Evolutionary conservation across 169 alveolate species (phyloP).

Genomic region (Theileria orientalis): DNA sequence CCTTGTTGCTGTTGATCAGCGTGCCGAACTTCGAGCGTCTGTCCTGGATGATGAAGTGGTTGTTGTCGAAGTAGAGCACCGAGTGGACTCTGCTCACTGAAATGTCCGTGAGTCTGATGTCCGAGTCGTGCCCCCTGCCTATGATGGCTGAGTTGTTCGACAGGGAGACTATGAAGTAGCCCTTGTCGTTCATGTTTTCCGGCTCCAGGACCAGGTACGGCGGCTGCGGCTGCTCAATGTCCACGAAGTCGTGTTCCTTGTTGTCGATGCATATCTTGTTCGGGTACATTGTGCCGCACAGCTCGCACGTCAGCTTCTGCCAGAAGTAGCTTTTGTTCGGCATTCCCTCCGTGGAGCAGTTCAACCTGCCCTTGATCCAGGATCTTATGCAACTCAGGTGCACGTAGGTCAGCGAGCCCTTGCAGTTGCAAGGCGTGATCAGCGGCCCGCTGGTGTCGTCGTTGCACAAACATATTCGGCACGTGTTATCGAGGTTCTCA

Average conservation of each 20-base stretch:
- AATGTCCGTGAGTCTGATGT: conserved; percentile 90
- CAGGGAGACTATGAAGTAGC: conserved; percentile 79
- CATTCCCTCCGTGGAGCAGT: conserved; percentile 64
- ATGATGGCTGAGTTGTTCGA: conserved; percentile 67
- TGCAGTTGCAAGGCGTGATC: conserved; percentile 94
- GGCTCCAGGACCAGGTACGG: conserved; percentile 84
- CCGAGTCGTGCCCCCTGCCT: conserved; percentile 94
- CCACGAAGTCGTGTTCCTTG: conserved; percentile 79
- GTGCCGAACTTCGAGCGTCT: conserved; percentile 94
- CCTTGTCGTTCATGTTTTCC: conserved; percentile 63
- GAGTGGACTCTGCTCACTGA: conserved; percentile 94
- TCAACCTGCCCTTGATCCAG: conserved; percentile 87
- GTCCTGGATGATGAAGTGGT: conserved; percentile 90
- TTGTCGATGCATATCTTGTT: conserved; percentile 68
- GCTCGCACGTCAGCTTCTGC: conserved; percentile 89
- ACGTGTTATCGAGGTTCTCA: conserved; percentile 40
- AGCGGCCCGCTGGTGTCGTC: conserved; percentile 87
- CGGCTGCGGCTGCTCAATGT: conserved; percentile 82
- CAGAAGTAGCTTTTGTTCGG: conserved; percentile 77
- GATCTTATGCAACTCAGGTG: conserved; percentile 91
- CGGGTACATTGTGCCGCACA: conserved; percentile 89
- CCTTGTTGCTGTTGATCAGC: conserved; percentile 69
- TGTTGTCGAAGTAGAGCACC: conserved; percentile 75
- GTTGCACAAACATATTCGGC: conserved; percentile 89
- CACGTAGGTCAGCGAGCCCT: conserved; percentile 92